These are phyloP conservation scores for Cocos nucifera DNA, from an alignment of 176 grass and related monocot species.

Conservation along the genomic window DNA sequence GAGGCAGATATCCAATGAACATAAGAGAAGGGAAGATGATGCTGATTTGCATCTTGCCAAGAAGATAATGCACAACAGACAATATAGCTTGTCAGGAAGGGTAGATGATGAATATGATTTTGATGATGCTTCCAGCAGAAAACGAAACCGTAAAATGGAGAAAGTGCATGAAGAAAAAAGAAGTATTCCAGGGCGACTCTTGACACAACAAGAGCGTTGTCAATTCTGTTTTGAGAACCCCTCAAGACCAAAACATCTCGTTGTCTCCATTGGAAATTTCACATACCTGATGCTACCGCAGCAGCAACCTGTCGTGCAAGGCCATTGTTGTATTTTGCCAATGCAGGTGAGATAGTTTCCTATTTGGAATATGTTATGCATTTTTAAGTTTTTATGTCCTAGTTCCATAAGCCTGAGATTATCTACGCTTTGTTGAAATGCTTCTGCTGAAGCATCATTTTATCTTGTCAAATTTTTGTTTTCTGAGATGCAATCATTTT, in stretches of 20 bases:
- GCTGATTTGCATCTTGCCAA: constrained; percentile 69
- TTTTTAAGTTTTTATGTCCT: background rate
- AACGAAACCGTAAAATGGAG: constrained; percentile 49
- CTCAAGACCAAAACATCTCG: constrained; percentile 89
- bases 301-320: constrained; percentile 60
- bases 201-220: constrained; percentile 82
- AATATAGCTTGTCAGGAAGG: constrained; percentile 56
- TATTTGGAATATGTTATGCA: background rate
- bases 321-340: constrained; percentile 83
- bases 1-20: constrained; percentile 36
- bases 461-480: too few relatives aligned
- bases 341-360: constrained; percentile 59
- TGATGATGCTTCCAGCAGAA: constrained; percentile 71
- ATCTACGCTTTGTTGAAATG: too few relatives aligned
- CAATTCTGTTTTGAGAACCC: constrained; percentile 93
- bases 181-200: constrained; percentile 22
- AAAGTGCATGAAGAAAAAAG: constrained; percentile 31
- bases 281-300: constrained; percentile 88
- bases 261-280: constrained; percentile 91
- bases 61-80: constrained; percentile 73
- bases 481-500: too few relatives aligned
- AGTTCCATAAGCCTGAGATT: too few relatives aligned
- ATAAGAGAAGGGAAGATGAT: constrained; percentile 76
- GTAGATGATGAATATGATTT: constrained; percentile 95
- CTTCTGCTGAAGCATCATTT: too few relatives aligned